These are phyloP conservation scores for Saccharomycopsis fibuligera DNA, from an alignment of 805 yeast genomes.

Conservation along the genomic window DNA sequence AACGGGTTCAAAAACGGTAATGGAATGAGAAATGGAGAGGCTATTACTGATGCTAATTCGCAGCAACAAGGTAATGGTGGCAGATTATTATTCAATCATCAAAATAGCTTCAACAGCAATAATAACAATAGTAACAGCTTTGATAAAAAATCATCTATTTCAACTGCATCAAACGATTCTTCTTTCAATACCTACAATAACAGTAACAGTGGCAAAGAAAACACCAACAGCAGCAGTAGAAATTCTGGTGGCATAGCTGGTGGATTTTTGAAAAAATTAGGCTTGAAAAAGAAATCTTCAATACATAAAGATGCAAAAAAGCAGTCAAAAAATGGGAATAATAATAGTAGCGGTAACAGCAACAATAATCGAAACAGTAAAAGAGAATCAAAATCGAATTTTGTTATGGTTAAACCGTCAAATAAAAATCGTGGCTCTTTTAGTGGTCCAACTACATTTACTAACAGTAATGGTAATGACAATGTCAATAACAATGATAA, in stretches of 20 bases:
- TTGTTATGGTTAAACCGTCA: neutral
- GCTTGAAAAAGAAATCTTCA: constrained; percentile 15
- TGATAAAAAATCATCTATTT: neutral
- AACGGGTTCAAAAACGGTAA: neutral
- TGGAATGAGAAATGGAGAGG: neutral
- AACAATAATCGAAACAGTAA: neutral
- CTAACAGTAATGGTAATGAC: too few relatives aligned
- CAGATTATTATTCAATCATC: neutral
- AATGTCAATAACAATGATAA: too few relatives aligned
- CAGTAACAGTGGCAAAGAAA: neutral
- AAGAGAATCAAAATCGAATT: constrained; percentile 1
- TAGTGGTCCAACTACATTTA: too few relatives aligned
- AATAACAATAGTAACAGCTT: neutral
- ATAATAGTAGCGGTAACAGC: neutral
- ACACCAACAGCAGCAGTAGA: neutral
- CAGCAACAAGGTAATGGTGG: too few relatives aligned
- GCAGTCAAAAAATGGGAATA: neutral
- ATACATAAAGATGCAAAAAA: neutral
- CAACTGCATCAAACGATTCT: neutral
- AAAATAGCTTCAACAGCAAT: neutral
- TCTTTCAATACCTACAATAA: constrained; percentile 1
- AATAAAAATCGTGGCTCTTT: neutral
- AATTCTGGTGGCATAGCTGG: constrained; percentile 18
- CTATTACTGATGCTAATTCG: too few relatives aligned
- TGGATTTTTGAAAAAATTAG: constrained; percentile 20